These are phyloP conservation scores for Daldinia eschscholtzii DNA, from an alignment of 2,329 filamentous ascomycete genomes.

Conservation along the genomic window DNA sequence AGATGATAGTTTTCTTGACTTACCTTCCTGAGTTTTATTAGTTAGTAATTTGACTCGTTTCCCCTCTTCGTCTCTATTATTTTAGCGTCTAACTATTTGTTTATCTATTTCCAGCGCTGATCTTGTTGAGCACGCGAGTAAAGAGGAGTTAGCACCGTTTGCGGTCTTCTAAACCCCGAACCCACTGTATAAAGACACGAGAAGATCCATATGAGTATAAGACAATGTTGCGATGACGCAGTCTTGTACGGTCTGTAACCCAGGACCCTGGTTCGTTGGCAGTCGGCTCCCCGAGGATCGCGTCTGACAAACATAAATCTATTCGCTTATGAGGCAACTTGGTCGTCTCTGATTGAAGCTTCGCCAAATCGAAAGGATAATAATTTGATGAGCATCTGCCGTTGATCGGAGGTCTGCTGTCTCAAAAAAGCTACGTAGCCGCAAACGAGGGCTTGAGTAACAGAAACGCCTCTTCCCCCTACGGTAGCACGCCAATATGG, in stretches of 20 bases:
- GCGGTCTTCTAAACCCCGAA: constrained; percentile 14
- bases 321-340: constrained; percentile 34
- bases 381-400: constrained; percentile 44
- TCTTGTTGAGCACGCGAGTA: background rate
- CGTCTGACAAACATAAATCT: constrained; percentile 26
- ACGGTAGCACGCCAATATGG: constrained; percentile 10
- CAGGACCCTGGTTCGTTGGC: constrained; percentile 39
- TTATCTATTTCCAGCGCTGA: constrained; percentile 6
- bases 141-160: constrained; percentile 1
- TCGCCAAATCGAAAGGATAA: constrained; percentile 40
- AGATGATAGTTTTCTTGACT: constrained; percentile 14
- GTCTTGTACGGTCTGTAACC: constrained; percentile 31
- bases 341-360: constrained; percentile 33
- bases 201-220: constrained; percentile 2
- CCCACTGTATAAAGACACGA: constrained; percentile 8
- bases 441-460: constrained; percentile 39
- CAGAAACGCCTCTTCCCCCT: constrained; percentile 33
- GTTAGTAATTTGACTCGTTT: constrained; percentile 8
- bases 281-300: constrained; percentile 28
- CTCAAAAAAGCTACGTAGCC: constrained; percentile 38
- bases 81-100: constrained; percentile 5
- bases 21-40: constrained; percentile 11
- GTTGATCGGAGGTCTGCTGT: constrained; percentile 49
- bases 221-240: constrained; percentile 36
- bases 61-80: constrained; percentile 13